Percentiles rank a stretch among this genome's conserved stretches.
Conservation (phyloP, 495 filamentous ascomycete genomes). For the Geoglossum glabrum region DNA sequence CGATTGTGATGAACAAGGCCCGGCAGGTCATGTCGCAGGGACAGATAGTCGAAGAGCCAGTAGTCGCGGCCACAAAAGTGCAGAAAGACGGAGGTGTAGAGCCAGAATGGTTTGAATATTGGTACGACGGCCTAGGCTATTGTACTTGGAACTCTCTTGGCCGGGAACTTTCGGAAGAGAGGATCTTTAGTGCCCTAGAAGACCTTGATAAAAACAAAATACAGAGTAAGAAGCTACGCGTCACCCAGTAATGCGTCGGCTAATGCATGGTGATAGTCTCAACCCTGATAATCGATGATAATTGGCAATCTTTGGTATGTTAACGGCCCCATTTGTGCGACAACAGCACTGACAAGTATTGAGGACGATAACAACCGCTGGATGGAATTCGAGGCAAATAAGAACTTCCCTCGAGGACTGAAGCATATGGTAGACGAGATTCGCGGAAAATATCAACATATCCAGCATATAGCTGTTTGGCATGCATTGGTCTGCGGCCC, state of each 20-base stretch:
- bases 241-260: neutral
- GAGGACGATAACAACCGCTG: conserved; percentile 21
- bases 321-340: conserved; percentile 17
- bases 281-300: conserved; percentile 85
- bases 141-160: conserved; percentile 93
- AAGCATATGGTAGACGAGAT: conserved; percentile 46
- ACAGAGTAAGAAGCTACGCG: conserved; percentile 23
- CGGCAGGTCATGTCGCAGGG: conserved; percentile 38
- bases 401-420: conserved; percentile 60
- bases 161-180: conserved; percentile 58
- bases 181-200: conserved; percentile 54
- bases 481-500: conserved; percentile 45
- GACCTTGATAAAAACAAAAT: conserved; percentile 50
- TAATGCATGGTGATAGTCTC: conserved; percentile 25
- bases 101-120: conserved; percentile 61
- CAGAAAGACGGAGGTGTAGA: conserved; percentile 27
- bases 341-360: conserved; percentile 7
- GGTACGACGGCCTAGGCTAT: conserved; percentile 70
- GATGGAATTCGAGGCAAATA: conserved; percentile 67
- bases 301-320: conserved; percentile 65
- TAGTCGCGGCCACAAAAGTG: conserved; percentile 13
- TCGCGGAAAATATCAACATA: conserved; percentile 44
- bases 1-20: conserved; percentile 71
- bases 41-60: conserved; percentile 10
- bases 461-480: conserved; percentile 83